Conservation (phyloP, 2,329 filamentous ascomycete species). For the Cryphonectria nitschkei region DNA sequence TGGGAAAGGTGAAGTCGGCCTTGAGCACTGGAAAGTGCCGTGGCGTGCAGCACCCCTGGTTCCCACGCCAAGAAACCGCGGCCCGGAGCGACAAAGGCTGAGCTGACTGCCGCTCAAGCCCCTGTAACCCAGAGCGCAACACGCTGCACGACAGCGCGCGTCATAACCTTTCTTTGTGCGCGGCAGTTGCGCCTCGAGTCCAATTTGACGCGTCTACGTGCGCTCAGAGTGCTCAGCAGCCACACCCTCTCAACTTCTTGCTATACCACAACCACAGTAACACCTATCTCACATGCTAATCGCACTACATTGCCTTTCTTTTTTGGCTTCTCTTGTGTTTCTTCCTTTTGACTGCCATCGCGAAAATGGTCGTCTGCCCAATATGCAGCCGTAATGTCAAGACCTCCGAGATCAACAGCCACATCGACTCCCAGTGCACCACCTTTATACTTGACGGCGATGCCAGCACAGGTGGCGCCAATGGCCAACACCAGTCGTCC, state of each 20-base stretch:
- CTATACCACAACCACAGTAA: neutral
- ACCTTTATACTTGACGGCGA: conserved; percentile 63
- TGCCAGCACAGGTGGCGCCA: conserved; percentile 40
- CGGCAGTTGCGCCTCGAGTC: neutral
- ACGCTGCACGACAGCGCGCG: neutral
- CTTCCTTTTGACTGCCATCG: neutral
- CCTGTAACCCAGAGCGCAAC: neutral
- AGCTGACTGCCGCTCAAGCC: neutral
- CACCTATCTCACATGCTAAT: neutral
- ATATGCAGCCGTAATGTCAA: conserved; percentile 78
- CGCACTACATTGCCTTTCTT: neutral
- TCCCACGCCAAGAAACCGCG: neutral
- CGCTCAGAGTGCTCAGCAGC: neutral
- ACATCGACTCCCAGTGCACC: conserved; percentile 84
- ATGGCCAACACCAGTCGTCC: conserved; percentile 5
- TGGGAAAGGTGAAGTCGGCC: neutral
- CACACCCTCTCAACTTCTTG: neutral
- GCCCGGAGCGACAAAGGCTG: neutral
- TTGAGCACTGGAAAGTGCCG: neutral
- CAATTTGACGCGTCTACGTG: neutral
- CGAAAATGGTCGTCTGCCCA: conserved; percentile 70
- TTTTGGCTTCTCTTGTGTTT: neutral
- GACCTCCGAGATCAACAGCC: conserved; percentile 78
- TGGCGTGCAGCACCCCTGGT: neutral
- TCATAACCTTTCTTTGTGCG: neutral